Evolutionary conservation across 805 yeast species (phyloP), one percentile per base, ranked within the genome.

Genomic region (Metschnikowia chrysomelidarum): DNA sequence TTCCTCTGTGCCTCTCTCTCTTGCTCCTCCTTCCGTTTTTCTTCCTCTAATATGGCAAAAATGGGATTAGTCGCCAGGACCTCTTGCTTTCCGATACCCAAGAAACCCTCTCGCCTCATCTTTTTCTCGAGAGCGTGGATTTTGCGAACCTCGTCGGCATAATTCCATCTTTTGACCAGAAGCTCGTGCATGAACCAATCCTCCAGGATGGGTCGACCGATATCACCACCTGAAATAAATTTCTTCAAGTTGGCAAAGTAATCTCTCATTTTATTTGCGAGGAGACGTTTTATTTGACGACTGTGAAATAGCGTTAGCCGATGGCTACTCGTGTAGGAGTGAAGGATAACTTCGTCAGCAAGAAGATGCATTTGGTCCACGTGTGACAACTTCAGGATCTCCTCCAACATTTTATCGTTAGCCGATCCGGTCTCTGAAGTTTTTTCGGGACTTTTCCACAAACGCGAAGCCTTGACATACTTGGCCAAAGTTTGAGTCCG

Each of bases 271-370:
- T 17, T 6, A 21, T 12, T 25, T 8, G 26, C 13, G 14, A 39
- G 27, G 14, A 52, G 34, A 11, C 39, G 26, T n/a, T 41, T 30
- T 36, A 62, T 34, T 41, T 63, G 68, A 4, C 40, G 20, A 17
- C 47, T 50, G 44, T 64, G 71, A 25, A 46, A 44, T 11, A 38
- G 39, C 1, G 69, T 59, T 28, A 52, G 44, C 14, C 51, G 36
- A 24, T 37, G 37, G 5, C 58, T 48, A 18, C 36, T 41, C 12
- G 46, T 26, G 34, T 48, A 62, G 21, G 56, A 58, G 31, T 50
- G 52, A 25, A 64, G 50, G 13, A 63, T 37, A 14, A 38, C 36
- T 28, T 50, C 46, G 34, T 59, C 44, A 16, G 49, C 38, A n/a
- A 64, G 37, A 9, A 64, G 41, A 18, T 57, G 53, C 11, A 46